Base-by-base conservation (phyloP, 306 rosid species). In the Echinosophora koreensis region DNA sequence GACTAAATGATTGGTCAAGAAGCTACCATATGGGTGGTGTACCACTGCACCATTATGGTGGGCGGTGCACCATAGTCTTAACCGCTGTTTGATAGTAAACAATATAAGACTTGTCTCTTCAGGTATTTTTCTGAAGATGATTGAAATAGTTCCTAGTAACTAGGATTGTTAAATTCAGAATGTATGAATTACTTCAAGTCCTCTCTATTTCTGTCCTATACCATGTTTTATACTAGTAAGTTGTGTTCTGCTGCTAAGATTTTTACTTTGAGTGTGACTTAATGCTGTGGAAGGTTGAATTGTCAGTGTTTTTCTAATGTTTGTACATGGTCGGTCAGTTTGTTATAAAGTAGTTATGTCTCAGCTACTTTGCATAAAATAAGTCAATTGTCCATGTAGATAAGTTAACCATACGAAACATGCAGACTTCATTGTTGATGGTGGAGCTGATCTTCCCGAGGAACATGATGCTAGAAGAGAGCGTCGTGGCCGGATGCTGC, bases 401-500 rank as follows among this genome's bases (percentile, higher is more conserved):
- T 56, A 61, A 62, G 47, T 42, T 78, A 64, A 80, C 18, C 13
- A 37, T 73, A 68, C 73, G 38, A 73, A 54, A 17, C 28, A 18
- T 81, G 84, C 92, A 96, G 99, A 84, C 58, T 96, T 96, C 76
- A 86, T 93, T 73, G 96, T 78, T 39, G 91, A 91, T 3, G 69
- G 55, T 72, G 92, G 84, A 77, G 63, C 84, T 34, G 97, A 89
- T 47, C 39, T 93, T 55, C 96, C 93, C 0, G 97, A 89, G 11
- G 99, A 96, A 41, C 94, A 85, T 60, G 97, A 41, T 66, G 77
- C 86, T 74, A 84, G 97, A 78, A 84, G 96, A 79, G 78, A 77
- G 83, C 94, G 69, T 61, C 79, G 70, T 37, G 88, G 87, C 3
- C 86, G 88, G 49, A 76, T 90, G 74, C 67, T 86, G 77, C 88